These are phyloP conservation scores for Scedosporium dehoogii DNA, from an alignment of 2,329 filamentous ascomycete species.

Conservation along the genomic window DNA sequence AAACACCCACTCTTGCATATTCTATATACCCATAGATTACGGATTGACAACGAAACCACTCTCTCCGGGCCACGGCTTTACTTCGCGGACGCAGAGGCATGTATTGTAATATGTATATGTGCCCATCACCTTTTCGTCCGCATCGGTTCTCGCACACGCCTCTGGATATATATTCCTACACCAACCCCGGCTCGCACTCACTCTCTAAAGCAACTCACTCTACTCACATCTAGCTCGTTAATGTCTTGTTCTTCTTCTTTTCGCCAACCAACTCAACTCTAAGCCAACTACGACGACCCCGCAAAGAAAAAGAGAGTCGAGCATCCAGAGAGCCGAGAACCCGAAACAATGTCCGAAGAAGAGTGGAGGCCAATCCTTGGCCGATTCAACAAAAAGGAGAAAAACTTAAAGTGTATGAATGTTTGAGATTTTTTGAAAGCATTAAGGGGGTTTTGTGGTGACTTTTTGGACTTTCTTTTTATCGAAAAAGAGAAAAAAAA, in stretches of 20 bases:
- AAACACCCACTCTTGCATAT: background rate
- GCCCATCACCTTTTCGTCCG: too few species aligned
- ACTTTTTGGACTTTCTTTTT: background rate
- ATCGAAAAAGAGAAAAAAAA: background rate
- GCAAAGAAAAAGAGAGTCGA: background rate
- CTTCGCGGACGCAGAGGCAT: background rate
- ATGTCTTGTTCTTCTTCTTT: too few species aligned
- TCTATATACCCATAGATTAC: constrained; percentile 1
- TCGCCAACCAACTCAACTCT: too few species aligned
- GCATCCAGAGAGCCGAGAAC: background rate
- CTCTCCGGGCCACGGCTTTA: background rate
- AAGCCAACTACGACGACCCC: too few species aligned
- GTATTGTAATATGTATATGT: too few species aligned
- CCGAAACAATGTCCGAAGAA: background rate
- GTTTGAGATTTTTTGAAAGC: background rate
- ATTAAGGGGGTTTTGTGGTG: background rate
- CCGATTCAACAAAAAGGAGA: background rate
- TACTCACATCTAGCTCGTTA: too few species aligned
- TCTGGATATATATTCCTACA: too few species aligned
- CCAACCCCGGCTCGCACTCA: too few species aligned
- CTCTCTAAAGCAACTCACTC: too few species aligned
- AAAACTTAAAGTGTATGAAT: background rate
- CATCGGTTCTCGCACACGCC: too few species aligned
- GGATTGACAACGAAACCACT: background rate
- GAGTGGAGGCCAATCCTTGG: background rate